Conservation (phyloP, 2,329 filamentous ascomycete species). For the Ophiostoma tasmaniense region DNA sequence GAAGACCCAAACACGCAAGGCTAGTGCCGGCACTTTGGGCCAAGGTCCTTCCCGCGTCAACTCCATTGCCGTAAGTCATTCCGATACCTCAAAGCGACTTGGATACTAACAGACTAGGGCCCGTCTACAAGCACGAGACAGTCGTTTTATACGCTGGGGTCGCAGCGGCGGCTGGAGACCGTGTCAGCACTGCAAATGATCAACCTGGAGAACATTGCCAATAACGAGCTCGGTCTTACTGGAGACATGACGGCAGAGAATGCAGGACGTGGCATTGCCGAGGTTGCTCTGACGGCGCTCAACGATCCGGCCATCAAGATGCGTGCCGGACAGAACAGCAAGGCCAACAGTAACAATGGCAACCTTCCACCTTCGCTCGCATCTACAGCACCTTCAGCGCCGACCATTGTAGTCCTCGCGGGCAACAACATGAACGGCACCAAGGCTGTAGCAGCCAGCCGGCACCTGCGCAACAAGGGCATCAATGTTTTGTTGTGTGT, state of each 20-base stretch:
- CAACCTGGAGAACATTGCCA: conserved; percentile 83
- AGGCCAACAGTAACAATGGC: neutral
- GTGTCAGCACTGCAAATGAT: conserved; percentile 76
- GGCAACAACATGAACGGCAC: conserved; percentile 91
- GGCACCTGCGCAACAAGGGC: conserved; percentile 78
- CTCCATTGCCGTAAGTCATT: conserved; percentile 25
- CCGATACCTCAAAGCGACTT: neutral
- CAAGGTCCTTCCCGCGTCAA: conserved; percentile 41
- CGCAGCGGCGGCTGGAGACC: conserved; percentile 50
- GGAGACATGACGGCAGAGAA: conserved; percentile 91
- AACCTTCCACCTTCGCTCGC: neutral
- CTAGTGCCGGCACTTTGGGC: conserved; percentile 35
- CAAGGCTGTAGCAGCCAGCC: conserved; percentile 72
- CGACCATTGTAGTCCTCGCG: conserved; percentile 64
- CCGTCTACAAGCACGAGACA: conserved; percentile 15
- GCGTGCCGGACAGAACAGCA: conserved; percentile 34
- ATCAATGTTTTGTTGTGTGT: conserved; percentile 75
- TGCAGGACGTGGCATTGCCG: conserved; percentile 77
- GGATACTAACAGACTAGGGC: neutral
- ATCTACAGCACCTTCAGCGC: conserved; percentile 17
- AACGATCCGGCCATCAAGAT: conserved; percentile 52
- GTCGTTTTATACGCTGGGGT: conserved; percentile 47
- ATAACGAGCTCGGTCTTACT: conserved; percentile 75
- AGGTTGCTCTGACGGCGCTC: conserved; percentile 66
- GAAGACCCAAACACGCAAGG: conserved; percentile 50